Base-by-base conservation (phyloP, 164 flowering plant genomes). In the Berberis vulgaris region DNA sequence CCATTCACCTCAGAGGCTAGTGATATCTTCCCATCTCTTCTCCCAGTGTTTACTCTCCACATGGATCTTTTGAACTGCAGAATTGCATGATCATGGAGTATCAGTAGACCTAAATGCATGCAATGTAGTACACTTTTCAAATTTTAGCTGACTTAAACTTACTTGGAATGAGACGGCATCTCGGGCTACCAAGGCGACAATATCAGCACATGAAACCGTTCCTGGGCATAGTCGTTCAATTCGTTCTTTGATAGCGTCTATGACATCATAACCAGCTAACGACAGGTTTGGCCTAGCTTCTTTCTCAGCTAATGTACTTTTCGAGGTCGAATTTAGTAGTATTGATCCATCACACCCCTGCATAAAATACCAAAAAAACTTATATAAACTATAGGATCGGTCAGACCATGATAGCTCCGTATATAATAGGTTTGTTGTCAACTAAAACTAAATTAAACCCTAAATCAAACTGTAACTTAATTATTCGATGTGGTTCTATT, bases 291-390 rank as follows among this genome's bases (percentile, higher is more conserved):
- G 81, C 26, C 38, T 0, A 3, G 81, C 76, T 43, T 62, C 71
- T 67, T 82, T 87, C 72, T 87, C 93, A 1, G 84, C 76, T 60
- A 26, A 26, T 26, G 66, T 68, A 13, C 60, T 76, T 10, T 13
- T 64, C 4, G 9, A 41, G 2, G 86, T 73, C 0, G 83, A 74
- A 50, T 83, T 76, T 52, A 87, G n/a, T 1, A 87, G 80, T 55
- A 87, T 72, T 0, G 94, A 87, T 0, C 81, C 94, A 57, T 86
- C 93, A 60, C 93, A 87, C 0, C 89, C 93, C 88, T 85, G 77
- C 56, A 26, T 26, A 26, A 26, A 26, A 26, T 26, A 26, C 6
- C 7, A 65, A 3, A n/a, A 6, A 63, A 43, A 8, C 10, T 59
- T 41, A 10, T 1, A 43, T 1, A 43, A 3, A 8, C 2, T 43